A percentile compares a stretch with the other conserved stretches of the same genome.
phyloP scores from a whole-genome alignment of 306 rosid species.

The Cucurbita maxima region DNA sequence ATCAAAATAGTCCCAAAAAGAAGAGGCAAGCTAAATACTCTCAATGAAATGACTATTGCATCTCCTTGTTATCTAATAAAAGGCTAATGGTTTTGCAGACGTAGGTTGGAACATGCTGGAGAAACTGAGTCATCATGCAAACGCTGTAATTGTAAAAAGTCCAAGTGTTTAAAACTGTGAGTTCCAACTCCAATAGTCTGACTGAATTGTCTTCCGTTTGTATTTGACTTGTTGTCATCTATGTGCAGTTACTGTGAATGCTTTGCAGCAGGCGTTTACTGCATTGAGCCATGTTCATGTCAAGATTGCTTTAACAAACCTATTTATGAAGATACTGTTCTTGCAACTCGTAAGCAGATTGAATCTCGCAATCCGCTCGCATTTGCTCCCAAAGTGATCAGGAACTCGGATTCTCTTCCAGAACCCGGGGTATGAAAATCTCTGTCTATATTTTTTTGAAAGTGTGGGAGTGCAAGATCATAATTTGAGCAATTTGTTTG shows the following conservation, averaged over 20 bases:
- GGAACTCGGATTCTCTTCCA: constrained; percentile 43
- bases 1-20: constrained; percentile 63
- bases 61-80: constrained; percentile 15
- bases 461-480: constrained; percentile 5
- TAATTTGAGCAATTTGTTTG: constrained; percentile 7
- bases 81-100: constrained; percentile 39
- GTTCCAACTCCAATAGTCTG: constrained; percentile 13
- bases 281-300: constrained; percentile 77
- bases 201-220: not conserved
- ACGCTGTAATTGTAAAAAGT: constrained; percentile 86
- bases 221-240: not conserved
- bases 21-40: constrained; percentile 39
- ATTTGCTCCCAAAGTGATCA: constrained; percentile 83
- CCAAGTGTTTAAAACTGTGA: constrained; percentile 92
- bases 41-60: constrained; percentile 1
- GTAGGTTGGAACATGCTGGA: constrained; percentile 37
- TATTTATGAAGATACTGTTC: constrained; percentile 64
- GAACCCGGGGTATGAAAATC: constrained; percentile 50
- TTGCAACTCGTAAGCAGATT: constrained; percentile 67
- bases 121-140: constrained; percentile 59
- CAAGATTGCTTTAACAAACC: constrained; percentile 75
- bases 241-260: constrained; percentile 78
- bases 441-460: constrained; percentile 4
- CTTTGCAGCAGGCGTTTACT: constrained; percentile 88
- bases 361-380: constrained; percentile 90